Evolutionary conservation across 2,329 filamentous ascomycete genomes (phyloP).

Genomic region (Cladosporium sp.): DNA sequence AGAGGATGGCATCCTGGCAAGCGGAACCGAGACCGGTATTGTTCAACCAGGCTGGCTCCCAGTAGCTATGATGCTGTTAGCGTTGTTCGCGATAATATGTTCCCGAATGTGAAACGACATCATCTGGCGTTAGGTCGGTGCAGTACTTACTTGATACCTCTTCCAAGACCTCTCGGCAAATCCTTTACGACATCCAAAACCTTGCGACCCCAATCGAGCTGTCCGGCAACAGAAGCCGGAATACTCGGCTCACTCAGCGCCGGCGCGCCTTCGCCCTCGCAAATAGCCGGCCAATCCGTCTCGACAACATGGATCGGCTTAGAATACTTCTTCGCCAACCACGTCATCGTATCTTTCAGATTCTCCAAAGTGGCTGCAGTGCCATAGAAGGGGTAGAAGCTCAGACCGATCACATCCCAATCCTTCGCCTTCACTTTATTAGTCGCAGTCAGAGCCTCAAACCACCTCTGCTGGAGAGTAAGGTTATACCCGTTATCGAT

Average conservation of each 20-base stretch:
- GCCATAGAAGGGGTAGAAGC: conserved; percentile 30
- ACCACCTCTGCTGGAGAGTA: conserved; percentile 30
- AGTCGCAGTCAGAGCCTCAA: conserved; percentile 25
- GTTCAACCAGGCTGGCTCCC: conserved; percentile 32
- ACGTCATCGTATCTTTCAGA: conserved; percentile 23
- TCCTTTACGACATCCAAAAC: conserved; percentile 26
- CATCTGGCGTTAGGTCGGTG: conserved; percentile 9
- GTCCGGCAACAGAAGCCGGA: conserved; percentile 23
- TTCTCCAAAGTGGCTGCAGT: conserved; percentile 28
- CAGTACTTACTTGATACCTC: conserved; percentile 23
- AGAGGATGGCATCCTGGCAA: conserved; percentile 29
- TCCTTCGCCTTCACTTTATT: conserved; percentile 26
- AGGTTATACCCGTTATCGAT: conserved; percentile 33
- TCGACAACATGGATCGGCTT: conserved; percentile 33
- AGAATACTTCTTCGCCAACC: conserved; percentile 26
- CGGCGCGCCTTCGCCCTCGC: conserved; percentile 22
- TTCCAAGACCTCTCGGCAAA: conserved; percentile 27
- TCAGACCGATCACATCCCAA: conserved; percentile 28
- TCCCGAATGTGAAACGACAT: background rate
- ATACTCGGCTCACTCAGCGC: conserved; percentile 30
- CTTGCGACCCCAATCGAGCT: conserved; percentile 28
- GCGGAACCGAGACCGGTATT: conserved; percentile 28
- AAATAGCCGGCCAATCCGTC: conserved; percentile 31
- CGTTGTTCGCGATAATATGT: background rate
- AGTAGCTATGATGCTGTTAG: conserved; percentile 13